Evolutionary conservation across 331 rosid genomes (phyloP), one percentile per base, ranked within the genome.

Genomic region (Erythrophleum ivorense): DNA sequence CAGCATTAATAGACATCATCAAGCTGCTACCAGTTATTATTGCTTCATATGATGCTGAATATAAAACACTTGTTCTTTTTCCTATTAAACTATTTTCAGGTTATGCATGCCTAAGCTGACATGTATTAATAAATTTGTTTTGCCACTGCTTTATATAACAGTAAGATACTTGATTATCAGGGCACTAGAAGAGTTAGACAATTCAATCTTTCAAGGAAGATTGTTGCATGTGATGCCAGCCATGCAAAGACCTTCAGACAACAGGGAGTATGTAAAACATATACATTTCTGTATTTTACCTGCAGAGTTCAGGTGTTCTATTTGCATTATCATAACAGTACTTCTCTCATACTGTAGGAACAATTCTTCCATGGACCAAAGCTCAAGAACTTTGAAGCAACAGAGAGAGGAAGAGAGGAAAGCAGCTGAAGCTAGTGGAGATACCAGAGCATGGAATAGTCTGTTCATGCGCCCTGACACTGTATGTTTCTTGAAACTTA

Each of bases 371-470:
- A 83, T 55, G 53, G 82, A 83, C 85, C 97, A 89, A 66, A 78
- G 67, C 49, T 79, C 89, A 58, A 90, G 88, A 90, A 82, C 94
- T 82, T 87, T 93, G 53, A 91, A 94, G 89, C 82, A 88, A 67
- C 81, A 60, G 85, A 92, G 97, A 82, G 95, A 79, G 86, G 98
- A 96, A 67, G 87, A 96, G 84, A 83, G 86, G 83, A 93, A 96
- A 83, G 88, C 91, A 76, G 81, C 92, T 57, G 98, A 96, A 89
- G 98, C 97, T 60, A 84, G 97, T 63, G 99, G 99, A 54, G 90
- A 96, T 82, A 91, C 97, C 72, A 88, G 86, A 90, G 98, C 97
- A 75, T 96, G 98, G 99, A 96, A 96, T 84, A 91, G 92, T 86
- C 88, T 96, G 79, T 96, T 86, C 89, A 92, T 96, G 96, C 95